Base-by-base conservation (phyloP, 2,329 filamentous ascomycete genomes). In the Hypoxylon sp. region DNA sequence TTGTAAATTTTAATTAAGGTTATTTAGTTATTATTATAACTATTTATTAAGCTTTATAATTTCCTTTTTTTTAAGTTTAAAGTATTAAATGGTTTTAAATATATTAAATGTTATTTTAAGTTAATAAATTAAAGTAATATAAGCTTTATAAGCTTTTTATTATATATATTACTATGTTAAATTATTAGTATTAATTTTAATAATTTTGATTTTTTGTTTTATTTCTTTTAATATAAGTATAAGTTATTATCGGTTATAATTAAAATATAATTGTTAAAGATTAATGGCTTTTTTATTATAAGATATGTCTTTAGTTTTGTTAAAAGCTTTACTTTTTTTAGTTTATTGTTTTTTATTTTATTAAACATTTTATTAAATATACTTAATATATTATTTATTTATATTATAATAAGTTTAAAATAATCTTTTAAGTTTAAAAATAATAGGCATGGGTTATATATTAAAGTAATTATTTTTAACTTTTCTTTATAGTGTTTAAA, bases 1-100 rank as follows among this genome's bases (percentile, higher is more conserved):
- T 14, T 17, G 17, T 5, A 44, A 44, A 1, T 17, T 44, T 14
- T 17, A 5, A 14, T 44, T 17, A 44, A 44, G 4, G 3, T 44
- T 44, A 17, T 17, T 44, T 17, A 44, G 10, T 9, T 44, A 17
- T 44, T 52, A 52, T 17, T 52, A 52, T 17, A 52, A 35, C 1
- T 35, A 19, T 35, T 52, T 33, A 52, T 35, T 52, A 52, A 35
- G 10, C 35, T 52, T 52, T 29, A 31, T 50, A 17, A 44, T 6
- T 44, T 33, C 10, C 10, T 9, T 33, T 33, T 33, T 33, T 33
- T 10, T 10, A 9, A 33, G 11, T 10, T 33, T 33, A 33, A 10
- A 33, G 11, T 33, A 2, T 33, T 33, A 33, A 10, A 2, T 33
- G 9, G 11, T 9, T 33, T 33, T 33, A 10, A 33, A 33, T 33